These are phyloP conservation scores for Brassica napus DNA, from an alignment of 345 rosid species.

Conservation along the genomic window Da-Ae NC_063443.1:4268001-4268500, in stretches of 20 bases:
- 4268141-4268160: background rate
- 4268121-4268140: slow-evolving; percentile 6
- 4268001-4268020: slow-evolving; percentile 1
- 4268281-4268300: background rate
- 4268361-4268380: too few relatives aligned
- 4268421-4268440: background rate
- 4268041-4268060: slow-evolving; percentile 12
- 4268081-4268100: slow-evolving; percentile 12
- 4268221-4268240: background rate
- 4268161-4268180: background rate
- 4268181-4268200: background rate
- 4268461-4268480: background rate
- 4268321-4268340: too few relatives aligned
- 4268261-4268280: background rate
- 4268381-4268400: too few relatives aligned
- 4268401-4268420: background rate
- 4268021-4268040: slow-evolving; percentile 23
- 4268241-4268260: background rate
- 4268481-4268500: background rate
- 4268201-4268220: background rate
- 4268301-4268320: too few relatives aligned
- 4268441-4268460: background rate
- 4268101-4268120: slow-evolving; percentile 10
- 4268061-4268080: background rate
- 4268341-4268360: too few relatives aligned